Conservation (phyloP, 2,329 filamentous ascomycete species). For the Aspergillus clavatus region DNA sequence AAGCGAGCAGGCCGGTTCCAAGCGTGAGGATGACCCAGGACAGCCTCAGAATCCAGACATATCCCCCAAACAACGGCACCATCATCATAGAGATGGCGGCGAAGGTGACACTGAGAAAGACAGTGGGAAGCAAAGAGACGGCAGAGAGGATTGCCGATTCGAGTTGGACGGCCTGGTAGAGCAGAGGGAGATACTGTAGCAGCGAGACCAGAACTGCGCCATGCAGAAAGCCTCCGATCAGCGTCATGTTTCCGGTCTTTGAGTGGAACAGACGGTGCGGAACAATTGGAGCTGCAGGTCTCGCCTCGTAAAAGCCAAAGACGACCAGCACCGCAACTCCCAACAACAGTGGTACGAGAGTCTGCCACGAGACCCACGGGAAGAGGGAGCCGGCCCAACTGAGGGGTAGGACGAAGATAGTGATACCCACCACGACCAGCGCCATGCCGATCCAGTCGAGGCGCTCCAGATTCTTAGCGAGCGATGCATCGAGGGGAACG, state of each 20-base stretch:
- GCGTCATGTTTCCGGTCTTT: constrained; percentile 44
- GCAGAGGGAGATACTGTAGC: constrained; percentile 50
- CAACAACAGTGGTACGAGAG: constrained; percentile 56
- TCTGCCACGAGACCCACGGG: constrained; percentile 56
- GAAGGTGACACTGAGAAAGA: neutral
- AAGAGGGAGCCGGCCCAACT: constrained; percentile 63
- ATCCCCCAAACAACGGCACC: constrained; percentile 1
- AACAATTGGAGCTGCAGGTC: constrained; percentile 46
- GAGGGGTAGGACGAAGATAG: constrained; percentile 55
- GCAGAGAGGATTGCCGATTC: constrained; percentile 51
- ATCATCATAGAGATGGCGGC: constrained; percentile 3
- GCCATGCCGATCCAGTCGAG: constrained; percentile 61
- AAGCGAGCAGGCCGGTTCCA: constrained; percentile 2
- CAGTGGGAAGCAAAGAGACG: constrained; percentile 49
- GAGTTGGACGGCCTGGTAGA: constrained; percentile 43
- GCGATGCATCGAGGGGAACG: constrained; percentile 40
- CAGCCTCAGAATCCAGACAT: constrained; percentile 3
- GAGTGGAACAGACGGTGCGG: constrained; percentile 39
- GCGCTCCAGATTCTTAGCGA: constrained; percentile 45
- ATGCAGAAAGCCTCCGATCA: constrained; percentile 51
- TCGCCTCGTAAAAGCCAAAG: constrained; percentile 53
- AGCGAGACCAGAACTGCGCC: constrained; percentile 45
- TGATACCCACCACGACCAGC: constrained; percentile 54
- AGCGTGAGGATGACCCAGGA: constrained; percentile 6
- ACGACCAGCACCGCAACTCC: constrained; percentile 48